Percentiles rank a stretch among this genome's conserved stretches.
phyloP scores from a whole-genome alignment of 225 moss, liverwort and hornwort genomes.

The Anthoceros angustus region DNA sequence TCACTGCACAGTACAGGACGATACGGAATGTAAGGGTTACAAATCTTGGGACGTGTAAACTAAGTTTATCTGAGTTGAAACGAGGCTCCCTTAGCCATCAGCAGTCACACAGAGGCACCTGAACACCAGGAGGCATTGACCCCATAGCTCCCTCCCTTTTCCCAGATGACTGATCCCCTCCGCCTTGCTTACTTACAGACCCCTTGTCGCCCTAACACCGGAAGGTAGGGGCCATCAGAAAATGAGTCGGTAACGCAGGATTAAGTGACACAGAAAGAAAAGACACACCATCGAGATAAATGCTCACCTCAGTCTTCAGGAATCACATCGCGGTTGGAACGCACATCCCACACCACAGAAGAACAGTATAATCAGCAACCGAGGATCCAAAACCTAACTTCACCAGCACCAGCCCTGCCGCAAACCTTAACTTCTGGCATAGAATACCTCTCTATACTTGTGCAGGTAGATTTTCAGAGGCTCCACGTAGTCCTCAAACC shows the following conservation, averaged over 20 bases:
- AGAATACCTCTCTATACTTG: slow-evolving; percentile 76
- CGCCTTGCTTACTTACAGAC: slow-evolving; percentile 55
- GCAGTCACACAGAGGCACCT: background rate
- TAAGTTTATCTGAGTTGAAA: too few species aligned
- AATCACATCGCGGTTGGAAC: too few species aligned
- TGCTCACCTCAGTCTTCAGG: too few species aligned
- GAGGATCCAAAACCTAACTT: background rate
- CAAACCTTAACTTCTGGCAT: background rate
- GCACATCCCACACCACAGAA: too few species aligned
- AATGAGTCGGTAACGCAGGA: background rate
- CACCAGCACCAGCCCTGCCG: background rate
- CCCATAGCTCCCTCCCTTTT: slow-evolving; percentile 62
- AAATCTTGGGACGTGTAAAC: too few species aligned
- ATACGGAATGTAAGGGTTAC: too few species aligned
- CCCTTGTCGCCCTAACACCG: slow-evolving; percentile 35
- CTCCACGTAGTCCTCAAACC: slow-evolving; percentile 93
- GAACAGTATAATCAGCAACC: background rate
- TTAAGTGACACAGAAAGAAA: background rate
- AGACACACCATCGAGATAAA: background rate
- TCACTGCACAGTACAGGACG: too few species aligned
- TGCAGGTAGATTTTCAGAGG: slow-evolving; percentile 77
- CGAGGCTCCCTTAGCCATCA: background rate
- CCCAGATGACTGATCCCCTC: slow-evolving; percentile 35
- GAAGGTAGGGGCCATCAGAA: background rate
- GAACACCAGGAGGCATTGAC: slow-evolving; percentile 41